Evolutionary conservation across 2,329 filamentous ascomycete species (phyloP).

Genomic region (Helotiales sp.): DNA sequence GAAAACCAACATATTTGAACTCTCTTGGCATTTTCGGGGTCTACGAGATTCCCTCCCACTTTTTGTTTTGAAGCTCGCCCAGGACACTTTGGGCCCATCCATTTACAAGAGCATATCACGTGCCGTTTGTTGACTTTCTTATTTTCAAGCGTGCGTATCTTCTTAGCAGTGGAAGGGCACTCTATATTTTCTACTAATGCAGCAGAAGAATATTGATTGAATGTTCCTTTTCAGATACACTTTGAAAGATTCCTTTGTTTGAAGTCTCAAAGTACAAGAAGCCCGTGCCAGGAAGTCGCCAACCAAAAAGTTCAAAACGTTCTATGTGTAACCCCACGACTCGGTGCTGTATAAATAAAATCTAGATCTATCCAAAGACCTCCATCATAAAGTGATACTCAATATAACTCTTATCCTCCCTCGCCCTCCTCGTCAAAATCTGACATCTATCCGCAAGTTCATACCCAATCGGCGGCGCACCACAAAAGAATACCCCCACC

Average conservation of each 20-base stretch:
- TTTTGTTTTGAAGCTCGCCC: too few relatives aligned
- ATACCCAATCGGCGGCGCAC: conserved; percentile 59
- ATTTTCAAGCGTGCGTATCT: neutral
- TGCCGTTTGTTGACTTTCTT: neutral
- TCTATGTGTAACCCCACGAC: too few relatives aligned
- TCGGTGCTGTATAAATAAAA: too few relatives aligned
- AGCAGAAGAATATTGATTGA: too few relatives aligned
- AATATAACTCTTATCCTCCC: conserved; percentile 56
- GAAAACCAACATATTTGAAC: neutral
- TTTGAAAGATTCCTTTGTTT: too few relatives aligned
- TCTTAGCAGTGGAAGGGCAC: neutral
- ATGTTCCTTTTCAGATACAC: too few relatives aligned
- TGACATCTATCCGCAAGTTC: conserved; percentile 60
- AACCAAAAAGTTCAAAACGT: too few relatives aligned
- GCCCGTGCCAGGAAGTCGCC: too few relatives aligned
- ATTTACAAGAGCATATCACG: too few relatives aligned
- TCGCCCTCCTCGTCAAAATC: conserved; percentile 54
- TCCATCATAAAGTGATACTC: conserved; percentile 64
- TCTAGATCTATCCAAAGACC: conserved; percentile 53
- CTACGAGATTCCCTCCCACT: neutral
- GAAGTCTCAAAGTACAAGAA: too few relatives aligned
- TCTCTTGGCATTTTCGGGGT: neutral
- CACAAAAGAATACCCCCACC: conserved; percentile 62
- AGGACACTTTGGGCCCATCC: too few relatives aligned
- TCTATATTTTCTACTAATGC: neutral